Evolutionary conservation across 305 asterid species (phyloP).

Genomic region (Petunia hybrid): DNA sequence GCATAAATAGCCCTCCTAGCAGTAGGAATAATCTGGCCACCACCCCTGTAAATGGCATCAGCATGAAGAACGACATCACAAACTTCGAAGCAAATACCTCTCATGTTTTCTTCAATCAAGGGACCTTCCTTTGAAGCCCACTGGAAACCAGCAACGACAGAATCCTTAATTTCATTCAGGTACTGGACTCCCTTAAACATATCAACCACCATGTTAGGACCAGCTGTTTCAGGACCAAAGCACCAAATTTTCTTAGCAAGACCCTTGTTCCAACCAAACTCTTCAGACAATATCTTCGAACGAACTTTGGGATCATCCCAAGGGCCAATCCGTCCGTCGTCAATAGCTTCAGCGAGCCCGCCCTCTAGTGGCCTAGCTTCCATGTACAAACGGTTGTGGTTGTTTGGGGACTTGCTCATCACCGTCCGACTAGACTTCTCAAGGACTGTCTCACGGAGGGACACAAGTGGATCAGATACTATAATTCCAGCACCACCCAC

Average conservation of each 20-base stretch:
- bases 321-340: slow-evolving; percentile 33
- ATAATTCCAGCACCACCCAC: slow-evolving; percentile 34
- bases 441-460: slow-evolving; percentile 28
- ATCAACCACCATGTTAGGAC: slow-evolving; percentile 33
- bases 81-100: neutral
- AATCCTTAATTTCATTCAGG: slow-evolving; percentile 29
- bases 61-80: slow-evolving; percentile 80
- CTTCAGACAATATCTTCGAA: slow-evolving; percentile 29
- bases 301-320: neutral
- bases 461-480: slow-evolving; percentile 26
- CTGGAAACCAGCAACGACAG: no score
- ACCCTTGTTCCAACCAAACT: slow-evolving; percentile 33
- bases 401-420: slow-evolving; percentile 3
- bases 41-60: slow-evolving; percentile 86
- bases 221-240: slow-evolving; percentile 33
- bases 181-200: slow-evolving; percentile 34
- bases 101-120: no score
- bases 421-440: slow-evolving; percentile 16
- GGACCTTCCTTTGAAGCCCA: no score
- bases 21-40: slow-evolving; percentile 75
- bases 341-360: slow-evolving; percentile 35
- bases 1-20: slow-evolving; percentile 10
- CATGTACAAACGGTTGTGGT: no score
- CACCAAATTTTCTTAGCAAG: slow-evolving; percentile 38
- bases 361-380: slow-evolving; percentile 6